Evolutionary conservation across 352 stramenopile species (phyloP).

Genomic region (Phytopythium kandeliae): DNA sequence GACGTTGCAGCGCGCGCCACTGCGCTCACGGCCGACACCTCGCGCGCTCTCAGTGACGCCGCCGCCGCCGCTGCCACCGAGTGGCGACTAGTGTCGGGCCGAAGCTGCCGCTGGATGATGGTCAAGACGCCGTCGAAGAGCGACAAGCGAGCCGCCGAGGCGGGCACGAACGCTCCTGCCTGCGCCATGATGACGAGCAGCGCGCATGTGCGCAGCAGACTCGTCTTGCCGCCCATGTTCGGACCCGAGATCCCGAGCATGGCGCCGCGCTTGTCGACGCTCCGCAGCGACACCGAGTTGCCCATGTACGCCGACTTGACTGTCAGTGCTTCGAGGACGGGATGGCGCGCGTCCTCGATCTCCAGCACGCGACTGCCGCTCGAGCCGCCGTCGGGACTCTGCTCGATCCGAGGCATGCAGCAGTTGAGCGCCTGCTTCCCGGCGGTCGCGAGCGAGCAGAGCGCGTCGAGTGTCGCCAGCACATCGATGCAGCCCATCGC

Average conservation of each 20-base stretch:
- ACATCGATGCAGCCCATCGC: conserved; percentile 35
- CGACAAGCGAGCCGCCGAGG: conserved; percentile 23
- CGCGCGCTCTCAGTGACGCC: conserved; percentile 6
- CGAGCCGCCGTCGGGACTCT: background rate
- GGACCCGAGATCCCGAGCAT: conserved; percentile 66
- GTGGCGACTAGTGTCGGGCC: conserved; percentile 7
- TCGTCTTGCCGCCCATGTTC: conserved; percentile 85
- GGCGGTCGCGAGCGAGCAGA: conserved; percentile 54
- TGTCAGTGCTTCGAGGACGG: conserved; percentile 44
- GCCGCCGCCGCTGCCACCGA: background rate
- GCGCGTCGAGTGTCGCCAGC: conserved; percentile 49
- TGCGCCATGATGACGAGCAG: conserved; percentile 66
- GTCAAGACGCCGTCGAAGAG: conserved; percentile 66
- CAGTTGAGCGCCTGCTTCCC: conserved; percentile 45
- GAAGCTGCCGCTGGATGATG: conserved; percentile 45
- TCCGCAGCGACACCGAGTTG: conserved; percentile 24
- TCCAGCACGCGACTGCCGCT: conserved; percentile 14
- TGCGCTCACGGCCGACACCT: conserved; percentile 18
- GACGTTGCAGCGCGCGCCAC: conserved; percentile 20
- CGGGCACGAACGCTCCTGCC: conserved; percentile 56
- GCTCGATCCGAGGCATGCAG: conserved; percentile 13
- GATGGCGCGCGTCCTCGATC: conserved; percentile 50
- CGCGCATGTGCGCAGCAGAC: conserved; percentile 50
- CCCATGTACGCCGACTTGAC: conserved; percentile 27
- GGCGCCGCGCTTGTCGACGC: conserved; percentile 6